Percentiles rank a stretch among this genome's conserved stretches.
phyloP scores from a whole-genome alignment of 2,329 filamentous ascomycete genomes.

The Neonectria ditissima region DNA sequence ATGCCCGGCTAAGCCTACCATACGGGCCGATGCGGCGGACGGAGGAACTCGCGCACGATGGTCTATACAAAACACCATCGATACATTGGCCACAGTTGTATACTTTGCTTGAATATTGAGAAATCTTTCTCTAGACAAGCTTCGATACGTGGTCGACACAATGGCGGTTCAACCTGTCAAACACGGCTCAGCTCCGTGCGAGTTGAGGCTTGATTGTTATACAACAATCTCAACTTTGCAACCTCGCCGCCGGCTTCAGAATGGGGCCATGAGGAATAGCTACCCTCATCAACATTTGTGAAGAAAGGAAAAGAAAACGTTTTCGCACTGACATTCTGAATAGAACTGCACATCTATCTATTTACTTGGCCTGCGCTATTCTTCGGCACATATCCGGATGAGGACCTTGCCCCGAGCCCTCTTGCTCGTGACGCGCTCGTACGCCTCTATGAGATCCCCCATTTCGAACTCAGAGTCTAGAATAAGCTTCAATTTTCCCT shows the following conservation, averaged over 20 bases:
- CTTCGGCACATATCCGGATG: conserved; percentile 10
- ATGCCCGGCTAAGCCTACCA: neutral
- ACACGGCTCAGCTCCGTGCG: conserved; percentile 1
- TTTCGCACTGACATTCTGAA: neutral
- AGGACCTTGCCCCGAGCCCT: conserved; percentile 21
- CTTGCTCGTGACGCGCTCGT: conserved; percentile 21
- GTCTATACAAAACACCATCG: neutral
- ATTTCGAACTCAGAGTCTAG: conserved; percentile 24
- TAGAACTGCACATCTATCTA: conserved; percentile 5
- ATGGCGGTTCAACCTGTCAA: neutral
- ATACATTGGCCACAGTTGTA: no score
- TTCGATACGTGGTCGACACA: neutral
- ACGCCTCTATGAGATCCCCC: conserved; percentile 20
- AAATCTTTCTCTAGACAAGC: neutral
- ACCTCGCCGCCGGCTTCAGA: conserved; percentile 4
- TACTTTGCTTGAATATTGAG: no score
- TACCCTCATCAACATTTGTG: neutral
- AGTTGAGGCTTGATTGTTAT: conserved; percentile 2
- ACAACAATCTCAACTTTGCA: conserved; percentile 7
- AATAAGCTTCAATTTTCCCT: conserved; percentile 20
- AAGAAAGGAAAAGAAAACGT: neutral
- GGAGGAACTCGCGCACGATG: neutral
- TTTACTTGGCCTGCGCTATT: conserved; percentile 1
- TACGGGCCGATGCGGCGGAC: neutral
- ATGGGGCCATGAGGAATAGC: neutral